Percentiles rank a stretch among this genome's conserved stretches.
Conservation (phyloP, 1,284 basidiomycete species). For the Athelia psychrophila region DNA sequence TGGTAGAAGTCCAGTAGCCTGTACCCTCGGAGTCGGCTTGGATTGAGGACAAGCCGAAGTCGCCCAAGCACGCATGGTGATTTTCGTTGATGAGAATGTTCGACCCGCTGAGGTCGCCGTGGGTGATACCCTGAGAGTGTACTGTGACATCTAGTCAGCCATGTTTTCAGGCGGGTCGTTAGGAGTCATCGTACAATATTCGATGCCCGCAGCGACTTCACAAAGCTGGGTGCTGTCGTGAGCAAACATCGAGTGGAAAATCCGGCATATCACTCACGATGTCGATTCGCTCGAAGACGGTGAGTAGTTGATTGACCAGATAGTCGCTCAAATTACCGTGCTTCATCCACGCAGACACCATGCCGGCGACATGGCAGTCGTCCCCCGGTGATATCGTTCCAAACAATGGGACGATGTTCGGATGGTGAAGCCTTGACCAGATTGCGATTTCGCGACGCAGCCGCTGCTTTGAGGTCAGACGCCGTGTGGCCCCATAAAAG, state of each 20-base stretch:
- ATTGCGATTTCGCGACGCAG: background rate
- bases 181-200: background rate
- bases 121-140: slow-evolving; percentile 2
- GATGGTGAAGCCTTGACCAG: background rate
- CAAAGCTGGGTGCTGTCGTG: background rate
- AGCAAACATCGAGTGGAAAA: background rate
- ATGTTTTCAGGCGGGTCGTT: background rate
- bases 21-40: background rate
- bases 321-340: background rate
- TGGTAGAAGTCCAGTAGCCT: background rate
- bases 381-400: background rate
- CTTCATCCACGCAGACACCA: background rate
- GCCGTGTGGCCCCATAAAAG: too few relatives aligned
- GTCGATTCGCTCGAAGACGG: background rate
- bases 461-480: background rate
- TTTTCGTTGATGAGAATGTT: slow-evolving; percentile 7
- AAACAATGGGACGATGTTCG: background rate
- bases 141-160: background rate
- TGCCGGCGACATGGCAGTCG: background rate
- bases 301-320: background rate
- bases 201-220: background rate
- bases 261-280: background rate
- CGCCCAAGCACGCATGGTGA: slow-evolving; percentile 2
- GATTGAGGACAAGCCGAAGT: slow-evolving; percentile 6
- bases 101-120: slow-evolving; percentile 11